A percentile compares a stretch with the other conserved stretches of the same genome.
These are phyloP conservation scores for Trametes polyzona DNA, from an alignment of 1,284 basidiomycete genomes.

Conservation along the genomic window DNA sequence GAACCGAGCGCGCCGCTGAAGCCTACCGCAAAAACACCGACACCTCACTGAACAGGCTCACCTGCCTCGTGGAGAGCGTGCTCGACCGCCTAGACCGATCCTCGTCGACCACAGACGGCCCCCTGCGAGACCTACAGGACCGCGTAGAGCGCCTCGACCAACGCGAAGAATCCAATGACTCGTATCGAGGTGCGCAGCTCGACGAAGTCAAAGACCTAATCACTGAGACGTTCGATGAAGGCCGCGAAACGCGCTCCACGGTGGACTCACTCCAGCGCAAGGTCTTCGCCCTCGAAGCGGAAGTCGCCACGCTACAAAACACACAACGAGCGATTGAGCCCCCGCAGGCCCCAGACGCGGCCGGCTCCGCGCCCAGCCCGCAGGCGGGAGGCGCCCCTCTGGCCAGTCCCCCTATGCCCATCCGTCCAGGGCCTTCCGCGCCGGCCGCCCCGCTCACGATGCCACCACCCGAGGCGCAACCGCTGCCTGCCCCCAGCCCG, in stretches of 20 bases:
- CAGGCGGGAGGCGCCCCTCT: too few species aligned
- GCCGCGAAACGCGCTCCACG: too few species aligned
- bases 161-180: background rate
- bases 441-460: background rate
- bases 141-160: background rate
- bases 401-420: too few species aligned
- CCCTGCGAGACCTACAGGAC: background rate
- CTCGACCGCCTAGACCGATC: too few species aligned
- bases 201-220: background rate
- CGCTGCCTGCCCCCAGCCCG: background rate
- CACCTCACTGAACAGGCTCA: background rate
- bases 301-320: too few species aligned
- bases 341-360: too few species aligned
- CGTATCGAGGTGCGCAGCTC: background rate
- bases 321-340: too few species aligned
- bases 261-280: too few species aligned
- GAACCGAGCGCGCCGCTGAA: background rate
- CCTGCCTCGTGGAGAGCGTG: background rate
- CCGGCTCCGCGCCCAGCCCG: too few species aligned
- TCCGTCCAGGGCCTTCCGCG: too few species aligned
- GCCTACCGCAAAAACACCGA: background rate
- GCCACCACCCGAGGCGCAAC: background rate
- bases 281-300: too few species aligned
- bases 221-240: too few species aligned
- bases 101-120: background rate